Evolutionary conservation across 2,329 filamentous ascomycete species (phyloP), one percentile per base, ranked within the genome.

Genomic region (Graphium sp.): DNA sequence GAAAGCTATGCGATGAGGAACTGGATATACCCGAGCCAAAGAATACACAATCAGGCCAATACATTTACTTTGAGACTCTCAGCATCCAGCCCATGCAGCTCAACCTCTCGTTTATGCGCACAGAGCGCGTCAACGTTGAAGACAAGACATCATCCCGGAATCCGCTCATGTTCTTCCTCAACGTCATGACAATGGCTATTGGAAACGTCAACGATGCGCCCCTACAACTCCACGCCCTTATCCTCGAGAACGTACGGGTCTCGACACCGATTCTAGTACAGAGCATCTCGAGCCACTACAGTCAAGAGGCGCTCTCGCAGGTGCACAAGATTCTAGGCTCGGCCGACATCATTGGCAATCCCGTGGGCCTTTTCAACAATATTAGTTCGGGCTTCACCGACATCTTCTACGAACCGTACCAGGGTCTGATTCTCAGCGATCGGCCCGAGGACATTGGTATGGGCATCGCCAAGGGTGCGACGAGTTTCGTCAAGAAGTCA

Each of bases 341-440:
- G 5, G 89, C 89, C 5, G 89, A 98, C 50, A 95, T 98, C 66
- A 62, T 98, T 5, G 89, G 89, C 21, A 98, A 98, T 42, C 89
- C 89, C 0, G 91, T 98, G 11, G 89, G 89, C 24, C 61, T 98
- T 24, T 98, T 98, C 72, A 95, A 92, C 58, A 98, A 87, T 47
- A 80, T 98, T 51, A 92, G 83, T 42, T 98, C 89, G 25, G 89
- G 91, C 41, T 82, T 98, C 30, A 85, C 82, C 13, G 89, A 94
- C 48, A 93, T 98, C 47, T 98, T 98, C 58, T 98, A 98, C 60
- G 91, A 98, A 49, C 89, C 89, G 21, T 98, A 98, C 55, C 89
- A 98, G 57, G 82, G 91, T 14, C 70, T 98, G 27, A 91, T 98
- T 49, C 82, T 92, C 64, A 92, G 85, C 1, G 89, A 98, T 49